A percentile compares a stretch with the other conserved stretches of the same genome.
Evolutionary conservation across 495 filamentous ascomycete species (phyloP).

Genomic region (Penicillium canariense): DNA sequence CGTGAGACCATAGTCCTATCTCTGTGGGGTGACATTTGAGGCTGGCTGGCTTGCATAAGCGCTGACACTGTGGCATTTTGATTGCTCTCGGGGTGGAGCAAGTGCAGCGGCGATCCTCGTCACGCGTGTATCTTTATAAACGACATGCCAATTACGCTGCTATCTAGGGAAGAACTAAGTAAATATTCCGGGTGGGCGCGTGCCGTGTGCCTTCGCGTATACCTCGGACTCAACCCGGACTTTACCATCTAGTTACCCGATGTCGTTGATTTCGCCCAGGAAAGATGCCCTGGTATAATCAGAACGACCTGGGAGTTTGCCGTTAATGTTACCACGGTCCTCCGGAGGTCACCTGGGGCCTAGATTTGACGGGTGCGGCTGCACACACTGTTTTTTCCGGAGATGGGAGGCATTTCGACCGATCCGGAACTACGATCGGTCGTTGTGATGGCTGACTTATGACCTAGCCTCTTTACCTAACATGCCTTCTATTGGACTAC

Average conservation of each 20-base stretch:
- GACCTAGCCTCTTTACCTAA: too few species aligned
- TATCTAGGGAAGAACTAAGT: background rate
- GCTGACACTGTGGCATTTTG: background rate
- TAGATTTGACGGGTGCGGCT: background rate
- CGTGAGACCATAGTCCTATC: background rate
- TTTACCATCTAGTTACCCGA: background rate
- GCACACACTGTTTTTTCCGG: background rate
- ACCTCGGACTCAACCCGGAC: background rate
- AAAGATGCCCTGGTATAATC: background rate
- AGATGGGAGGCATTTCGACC: background rate
- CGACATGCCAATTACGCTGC: background rate
- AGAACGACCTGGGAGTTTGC: background rate
- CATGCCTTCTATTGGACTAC: too few species aligned
- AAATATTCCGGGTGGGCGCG: background rate
- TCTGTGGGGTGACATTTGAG: background rate
- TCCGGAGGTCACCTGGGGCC: background rate
- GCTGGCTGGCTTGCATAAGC: slow-evolving; percentile 1
- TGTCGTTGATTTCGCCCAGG: background rate
- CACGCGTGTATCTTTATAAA: background rate
- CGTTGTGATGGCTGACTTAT: too few species aligned
- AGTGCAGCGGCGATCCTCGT: background rate
- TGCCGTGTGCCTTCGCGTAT: background rate
- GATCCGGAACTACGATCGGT: background rate
- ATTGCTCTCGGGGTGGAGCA: background rate
- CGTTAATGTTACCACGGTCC: background rate